Base-by-base conservation (phyloP, 305 asterid species). In the Withania somnifera region DNA sequence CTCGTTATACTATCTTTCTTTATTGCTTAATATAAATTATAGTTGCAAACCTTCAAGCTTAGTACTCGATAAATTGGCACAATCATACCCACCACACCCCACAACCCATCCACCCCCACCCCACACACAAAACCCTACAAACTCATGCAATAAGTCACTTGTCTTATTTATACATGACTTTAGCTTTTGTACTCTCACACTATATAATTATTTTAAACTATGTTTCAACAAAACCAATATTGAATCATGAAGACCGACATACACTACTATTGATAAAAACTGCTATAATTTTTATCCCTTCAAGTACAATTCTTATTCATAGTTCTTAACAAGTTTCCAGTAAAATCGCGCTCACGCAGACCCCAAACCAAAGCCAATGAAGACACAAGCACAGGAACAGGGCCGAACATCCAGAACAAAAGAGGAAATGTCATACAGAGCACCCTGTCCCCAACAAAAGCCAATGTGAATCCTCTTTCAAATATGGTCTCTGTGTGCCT, bases 371-470 rank as follows among this genome's bases (percentile, higher is more conserved):
- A 89, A 0, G 83, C 95, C 51, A 88, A 9, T 0, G 97, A 90
- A 32, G 97, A 85, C 2, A 92, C 20, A 7, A 89, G 89, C 84
- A 90, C 89, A 0, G 97, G 89, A 79, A 92, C 58, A 0, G 98
- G 95, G 3, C 98, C 97, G 50, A 90, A 83, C 89, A 92, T 17
- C 98, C 97, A 92, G 78, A 92, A 3, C 84, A 94, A 28, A 73
- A 94, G 51, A 7, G 97, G 79, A 30, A 91, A 84, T 7, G 95
- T 88, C 5, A 91, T 67, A 66, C 97, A 94, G 47, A 94, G 81
- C 79, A 87, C 88, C 58, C 98, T 88, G 53, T 90, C 93, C 38
- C 94, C 97, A 77, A 91, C 90, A 88, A 88, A 84, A 30, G 94
- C 92, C 86, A 92, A 67, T 66, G 83, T 81, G 83, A 92, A 93